Evolutionary conservation across 2,329 filamentous ascomycete genomes (phyloP).

Genomic region (Epichloe elymi): DNA sequence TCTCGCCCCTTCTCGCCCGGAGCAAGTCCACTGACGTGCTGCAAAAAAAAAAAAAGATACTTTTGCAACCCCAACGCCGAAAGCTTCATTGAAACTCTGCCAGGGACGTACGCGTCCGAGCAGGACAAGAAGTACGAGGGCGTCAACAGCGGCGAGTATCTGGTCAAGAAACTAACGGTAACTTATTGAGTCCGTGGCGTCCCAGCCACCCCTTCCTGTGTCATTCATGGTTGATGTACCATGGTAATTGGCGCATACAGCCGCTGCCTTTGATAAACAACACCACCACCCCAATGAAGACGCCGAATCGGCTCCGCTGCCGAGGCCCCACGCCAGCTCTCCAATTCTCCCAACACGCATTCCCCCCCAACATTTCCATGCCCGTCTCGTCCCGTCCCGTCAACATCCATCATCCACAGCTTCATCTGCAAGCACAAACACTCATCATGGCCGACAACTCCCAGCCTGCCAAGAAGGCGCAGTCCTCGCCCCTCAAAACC

Average conservation of each 20-base stretch:
- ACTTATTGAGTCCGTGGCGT: constrained; percentile 41
- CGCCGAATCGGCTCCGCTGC: neutral
- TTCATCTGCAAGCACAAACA: neutral
- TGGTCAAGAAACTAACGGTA: constrained; percentile 62
- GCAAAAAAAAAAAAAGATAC: constrained; percentile 37
- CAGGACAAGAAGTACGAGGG: constrained; percentile 65
- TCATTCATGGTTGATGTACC: no score
- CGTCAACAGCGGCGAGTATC: constrained; percentile 69
- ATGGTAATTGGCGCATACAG: no score
- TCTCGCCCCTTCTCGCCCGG: neutral
- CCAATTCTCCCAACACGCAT: neutral
- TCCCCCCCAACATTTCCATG: neutral
- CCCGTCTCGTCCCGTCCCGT: neutral
- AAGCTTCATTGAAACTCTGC: constrained; percentile 64
- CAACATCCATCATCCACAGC: neutral
- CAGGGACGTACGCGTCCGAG: constrained; percentile 55
- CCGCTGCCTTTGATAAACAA: no score
- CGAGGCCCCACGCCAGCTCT: neutral
- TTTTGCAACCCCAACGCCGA: constrained; percentile 82
- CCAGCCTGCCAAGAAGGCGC: neutral
- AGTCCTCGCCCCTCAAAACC: constrained; percentile 26
- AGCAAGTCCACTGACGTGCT: neutral
- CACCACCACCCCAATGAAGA: no score
- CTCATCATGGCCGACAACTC: neutral
- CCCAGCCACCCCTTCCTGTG: no score